Evolutionary conservation across 1,284 basidiomycete genomes (phyloP).

Genomic region (Porogramme epimiltina): DNA sequence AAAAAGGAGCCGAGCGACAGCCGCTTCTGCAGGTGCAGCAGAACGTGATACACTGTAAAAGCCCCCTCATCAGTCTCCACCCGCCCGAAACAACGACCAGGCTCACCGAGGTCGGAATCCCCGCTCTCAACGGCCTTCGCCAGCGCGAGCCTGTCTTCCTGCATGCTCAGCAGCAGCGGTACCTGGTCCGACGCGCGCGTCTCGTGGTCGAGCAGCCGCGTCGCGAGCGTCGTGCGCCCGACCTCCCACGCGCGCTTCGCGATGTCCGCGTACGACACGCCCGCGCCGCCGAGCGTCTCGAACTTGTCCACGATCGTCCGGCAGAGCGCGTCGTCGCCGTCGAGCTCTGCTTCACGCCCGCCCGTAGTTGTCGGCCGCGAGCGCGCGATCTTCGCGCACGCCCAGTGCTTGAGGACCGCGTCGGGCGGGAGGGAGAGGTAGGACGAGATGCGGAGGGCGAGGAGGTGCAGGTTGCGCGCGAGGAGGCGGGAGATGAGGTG

Average conservation of each 20-base stretch:
- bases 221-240: conserved; percentile 84
- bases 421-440: conserved; percentile 86
- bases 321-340: conserved; percentile 80
- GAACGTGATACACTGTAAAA: conserved; percentile 81
- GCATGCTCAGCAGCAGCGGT: conserved; percentile 90
- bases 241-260: conserved; percentile 93
- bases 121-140: conserved; percentile 93
- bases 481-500: conserved; percentile 85
- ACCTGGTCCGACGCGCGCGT: conserved; percentile 91
- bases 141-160: conserved; percentile 88
- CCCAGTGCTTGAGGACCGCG: conserved; percentile 94
- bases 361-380: conserved; percentile 61
- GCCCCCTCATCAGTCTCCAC: background rate
- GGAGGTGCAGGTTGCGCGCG: conserved; percentile 86
- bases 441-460: conserved; percentile 89
- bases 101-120: conserved; percentile 91
- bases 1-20: conserved; percentile 93
- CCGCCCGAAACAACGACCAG: background rate
- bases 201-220: conserved; percentile 94
- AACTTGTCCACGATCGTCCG: conserved; percentile 88
- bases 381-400: conserved; percentile 85
- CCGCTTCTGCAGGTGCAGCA: conserved; percentile 82
- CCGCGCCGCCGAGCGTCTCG: conserved; percentile 63
- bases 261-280: conserved; percentile 94
- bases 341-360: conserved; percentile 54